Percentiles rank a stretch among this genome's conserved stretches.
phyloP scores from a whole-genome alignment of 768 basidiomycete species.

The Scleroderma bovista region DNA sequence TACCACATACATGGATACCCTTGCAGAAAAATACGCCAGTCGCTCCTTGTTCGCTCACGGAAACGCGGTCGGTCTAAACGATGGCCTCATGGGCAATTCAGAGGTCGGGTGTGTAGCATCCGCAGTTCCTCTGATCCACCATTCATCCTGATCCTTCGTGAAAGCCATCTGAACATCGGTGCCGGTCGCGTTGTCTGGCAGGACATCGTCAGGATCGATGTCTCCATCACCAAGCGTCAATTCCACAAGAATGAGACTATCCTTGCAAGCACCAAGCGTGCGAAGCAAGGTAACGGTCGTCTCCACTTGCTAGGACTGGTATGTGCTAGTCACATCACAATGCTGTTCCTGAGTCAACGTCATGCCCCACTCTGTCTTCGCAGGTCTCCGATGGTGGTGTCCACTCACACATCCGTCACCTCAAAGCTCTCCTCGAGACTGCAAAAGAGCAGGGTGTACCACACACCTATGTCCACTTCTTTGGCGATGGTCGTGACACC shows the following conservation, averaged over 20 bases:
- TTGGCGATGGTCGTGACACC: constrained; percentile 93
- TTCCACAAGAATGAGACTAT: constrained; percentile 79
- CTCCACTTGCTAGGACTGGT: constrained; percentile 88
- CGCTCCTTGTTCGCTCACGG: constrained; percentile 80
- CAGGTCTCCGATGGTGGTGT: constrained; percentile 94
- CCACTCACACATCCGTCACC: constrained; percentile 91
- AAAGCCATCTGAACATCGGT: constrained; percentile 91
- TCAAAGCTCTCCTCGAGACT: constrained; percentile 85
- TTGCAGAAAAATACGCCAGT: constrained; percentile 70
- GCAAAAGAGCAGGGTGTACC: constrained; percentile 84
- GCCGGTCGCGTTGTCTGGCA: constrained; percentile 97
- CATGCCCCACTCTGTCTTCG: neutral
- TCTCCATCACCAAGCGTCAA: constrained; percentile 80
- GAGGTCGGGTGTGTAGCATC: constrained; percentile 77
- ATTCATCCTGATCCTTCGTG: constrained; percentile 1
- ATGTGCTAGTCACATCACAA: constrained; percentile 18
- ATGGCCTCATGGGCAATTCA: constrained; percentile 97
- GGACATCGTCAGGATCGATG: constrained; percentile 94
- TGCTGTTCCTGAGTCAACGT: neutral
- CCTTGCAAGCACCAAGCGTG: constrained; percentile 65
- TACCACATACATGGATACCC: constrained; percentile 86
- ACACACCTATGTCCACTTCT: constrained; percentile 87
- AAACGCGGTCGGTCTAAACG: constrained; percentile 85
- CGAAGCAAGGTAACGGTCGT: constrained; percentile 78
- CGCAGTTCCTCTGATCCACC: neutral